Conservation (phyloP, 345 rosid species). For the Reutealis trisperma region DNA sequence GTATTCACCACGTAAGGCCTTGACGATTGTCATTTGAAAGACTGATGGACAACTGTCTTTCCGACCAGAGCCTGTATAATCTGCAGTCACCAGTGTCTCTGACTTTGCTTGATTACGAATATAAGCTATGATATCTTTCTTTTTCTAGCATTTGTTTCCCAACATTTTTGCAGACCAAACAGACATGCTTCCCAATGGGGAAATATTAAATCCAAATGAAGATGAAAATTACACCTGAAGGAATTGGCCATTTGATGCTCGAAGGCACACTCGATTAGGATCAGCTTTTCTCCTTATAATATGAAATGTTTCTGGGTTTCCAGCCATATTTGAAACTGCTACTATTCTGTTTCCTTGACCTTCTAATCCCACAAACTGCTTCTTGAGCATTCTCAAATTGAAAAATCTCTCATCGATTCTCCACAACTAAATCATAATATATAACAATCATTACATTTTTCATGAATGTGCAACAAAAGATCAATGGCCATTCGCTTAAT, state of each 20-base stretch:
- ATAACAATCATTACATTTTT: too few species aligned
- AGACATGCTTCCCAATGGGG: too few species aligned
- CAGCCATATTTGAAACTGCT: constrained; percentile 18
- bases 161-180: too few species aligned
- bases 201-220: too few species aligned
- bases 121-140: background rate
- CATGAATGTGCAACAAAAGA: background rate
- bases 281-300: constrained; percentile 23
- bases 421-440: constrained; percentile 29
- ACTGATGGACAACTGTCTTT: constrained; percentile 36
- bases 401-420: constrained; percentile 27
- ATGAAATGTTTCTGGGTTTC: constrained; percentile 21
- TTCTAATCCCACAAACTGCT: constrained; percentile 24
- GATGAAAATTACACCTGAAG: constrained; percentile 28
- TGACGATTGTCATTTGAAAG: constrained; percentile 21
- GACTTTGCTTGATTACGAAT: background rate
- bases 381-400: constrained; percentile 27
- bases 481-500: background rate
- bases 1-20: constrained; percentile 30
- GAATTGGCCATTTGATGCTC: constrained; percentile 37
- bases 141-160: too few species aligned
- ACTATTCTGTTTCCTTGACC: constrained; percentile 16
- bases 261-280: constrained; percentile 19
- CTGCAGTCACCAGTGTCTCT: constrained; percentile 31
- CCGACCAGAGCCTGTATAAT: constrained; percentile 35